Conservation (phyloP, 2,329 filamentous ascomycete species). For the Fusarium scirpi region DNA sequence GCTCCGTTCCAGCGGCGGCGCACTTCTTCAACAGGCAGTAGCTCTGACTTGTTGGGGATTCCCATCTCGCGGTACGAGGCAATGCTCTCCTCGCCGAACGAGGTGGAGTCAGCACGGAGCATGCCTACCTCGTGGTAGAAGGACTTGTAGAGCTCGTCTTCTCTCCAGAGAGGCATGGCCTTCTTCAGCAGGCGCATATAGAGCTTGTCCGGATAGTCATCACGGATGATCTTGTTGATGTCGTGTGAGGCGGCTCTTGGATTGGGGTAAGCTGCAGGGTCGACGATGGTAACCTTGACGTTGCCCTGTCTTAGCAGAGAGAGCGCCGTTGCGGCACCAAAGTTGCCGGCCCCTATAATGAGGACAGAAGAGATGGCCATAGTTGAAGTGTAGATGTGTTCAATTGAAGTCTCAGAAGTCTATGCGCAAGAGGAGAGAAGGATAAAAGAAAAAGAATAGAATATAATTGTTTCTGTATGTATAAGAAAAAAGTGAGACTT, state of each 20-base stretch:
- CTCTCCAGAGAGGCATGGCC: constrained; percentile 56
- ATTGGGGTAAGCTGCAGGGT: constrained; percentile 53
- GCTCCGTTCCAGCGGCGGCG: constrained; percentile 66
- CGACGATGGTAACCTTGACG: constrained; percentile 52
- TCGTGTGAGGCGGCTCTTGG: constrained; percentile 61
- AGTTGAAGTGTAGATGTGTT: constrained; percentile 17
- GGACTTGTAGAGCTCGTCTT: constrained; percentile 62
- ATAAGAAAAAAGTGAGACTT: constrained; percentile 35
- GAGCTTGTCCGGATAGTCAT: constrained; percentile 56
- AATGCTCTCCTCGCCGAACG: constrained; percentile 60
- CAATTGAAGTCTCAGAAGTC: constrained; percentile 20
- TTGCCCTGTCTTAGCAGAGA: constrained; percentile 48
- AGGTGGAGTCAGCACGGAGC: constrained; percentile 56
- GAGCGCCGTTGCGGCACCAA: constrained; percentile 58
- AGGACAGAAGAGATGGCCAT: constrained; percentile 47
- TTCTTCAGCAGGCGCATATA: constrained; percentile 57
- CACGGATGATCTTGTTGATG: constrained; percentile 59
- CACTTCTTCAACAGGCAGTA: constrained; percentile 63
- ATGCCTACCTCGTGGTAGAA: constrained; percentile 71
- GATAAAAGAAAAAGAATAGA: not conserved
- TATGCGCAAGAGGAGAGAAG: constrained; percentile 5
- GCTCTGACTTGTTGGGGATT: constrained; percentile 55
- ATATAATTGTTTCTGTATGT: constrained; percentile 14
- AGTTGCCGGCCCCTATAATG: constrained; percentile 59
- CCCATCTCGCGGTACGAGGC: constrained; percentile 52